Evolutionary conservation across 2,329 filamentous ascomycete species (phyloP).

Genomic region (Fusarium coicis): DNA sequence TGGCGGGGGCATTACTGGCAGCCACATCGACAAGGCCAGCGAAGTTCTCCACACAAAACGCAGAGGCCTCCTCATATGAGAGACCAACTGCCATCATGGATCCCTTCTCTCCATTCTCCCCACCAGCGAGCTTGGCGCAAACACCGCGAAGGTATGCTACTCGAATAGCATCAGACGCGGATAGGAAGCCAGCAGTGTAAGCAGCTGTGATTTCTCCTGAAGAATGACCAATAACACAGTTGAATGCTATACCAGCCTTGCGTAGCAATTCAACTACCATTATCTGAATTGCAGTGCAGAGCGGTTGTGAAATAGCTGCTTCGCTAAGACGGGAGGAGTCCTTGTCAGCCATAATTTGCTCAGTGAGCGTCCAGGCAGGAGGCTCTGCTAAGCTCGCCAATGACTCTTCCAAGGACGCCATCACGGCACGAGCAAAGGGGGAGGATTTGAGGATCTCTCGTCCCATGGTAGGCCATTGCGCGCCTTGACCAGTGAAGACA

Average conservation of each 20-base stretch:
- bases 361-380: slow-evolving; percentile 38
- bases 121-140: slow-evolving; percentile 2
- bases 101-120: not conserved
- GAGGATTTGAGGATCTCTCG: slow-evolving; percentile 32
- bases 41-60: slow-evolving; percentile 4
- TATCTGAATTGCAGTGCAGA: slow-evolving; percentile 47
- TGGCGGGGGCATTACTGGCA: slow-evolving; percentile 36
- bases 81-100: slow-evolving; percentile 42
- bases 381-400: slow-evolving; percentile 29
- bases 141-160: slow-evolving; percentile 34
- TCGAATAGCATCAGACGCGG: slow-evolving; percentile 36
- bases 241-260: slow-evolving; percentile 47
- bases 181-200: slow-evolving; percentile 58
- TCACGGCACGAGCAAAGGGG: not conserved
- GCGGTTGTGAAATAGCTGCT: slow-evolving; percentile 46
- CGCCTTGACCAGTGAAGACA: slow-evolving; percentile 51
- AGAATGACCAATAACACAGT: slow-evolving; percentile 58
- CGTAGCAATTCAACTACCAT: slow-evolving; percentile 44
- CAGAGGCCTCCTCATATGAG: slow-evolving; percentile 28
- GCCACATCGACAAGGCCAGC: slow-evolving; percentile 41
- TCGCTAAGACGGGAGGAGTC: slow-evolving; percentile 13
- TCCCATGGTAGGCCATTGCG: slow-evolving; percentile 51
- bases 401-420: slow-evolving; percentile 32
- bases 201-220: slow-evolving; percentile 63
- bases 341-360: slow-evolving; percentile 1